Percentiles rank a stretch among this genome's conserved stretches.
Evolutionary conservation across 352 stramenopile genomes (phyloP).

Genomic region (Pythium plurisporium): DNA sequence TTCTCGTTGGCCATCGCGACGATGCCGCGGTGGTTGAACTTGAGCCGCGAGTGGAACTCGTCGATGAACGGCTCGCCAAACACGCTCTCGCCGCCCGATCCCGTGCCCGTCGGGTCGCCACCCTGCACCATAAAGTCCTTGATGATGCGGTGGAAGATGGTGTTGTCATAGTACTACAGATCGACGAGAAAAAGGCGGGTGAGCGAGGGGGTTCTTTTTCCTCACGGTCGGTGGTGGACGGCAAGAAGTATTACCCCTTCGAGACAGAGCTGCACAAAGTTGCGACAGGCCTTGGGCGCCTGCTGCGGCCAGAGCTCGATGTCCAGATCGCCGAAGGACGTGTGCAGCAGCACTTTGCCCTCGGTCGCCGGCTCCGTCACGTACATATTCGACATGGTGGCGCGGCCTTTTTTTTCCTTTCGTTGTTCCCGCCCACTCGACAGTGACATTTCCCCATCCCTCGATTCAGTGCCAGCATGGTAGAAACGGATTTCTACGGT

Average conservation of each 20-base stretch:
- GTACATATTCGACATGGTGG: slow-evolving; percentile 95
- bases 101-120: slow-evolving; percentile 87
- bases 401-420: not conserved
- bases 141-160: slow-evolving; percentile 95
- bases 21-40: slow-evolving; percentile 95
- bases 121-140: slow-evolving; percentile 95
- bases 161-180: slow-evolving; percentile 91
- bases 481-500: slow-evolving; percentile 10
- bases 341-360: slow-evolving; percentile 96
- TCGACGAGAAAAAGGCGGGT: not conserved
- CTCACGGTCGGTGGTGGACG: no score
- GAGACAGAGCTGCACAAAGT: slow-evolving; percentile 92
- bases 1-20: slow-evolving; percentile 93
- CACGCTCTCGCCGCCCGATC: slow-evolving; percentile 78
- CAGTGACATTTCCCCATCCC: no score
- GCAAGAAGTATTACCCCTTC: no score
- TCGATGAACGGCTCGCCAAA: slow-evolving; percentile 79
- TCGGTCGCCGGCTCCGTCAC: slow-evolving; percentile 94
- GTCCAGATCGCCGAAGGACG: slow-evolving; percentile 95
- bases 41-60: slow-evolving; percentile 93
- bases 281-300: slow-evolving; percentile 91
- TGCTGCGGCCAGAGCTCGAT: slow-evolving; percentile 97
- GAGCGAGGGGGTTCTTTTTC: no score
- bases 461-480: no score
- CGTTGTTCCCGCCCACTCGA: not conserved